Conservation (phyloP, 495 filamentous ascomycete species). For the Friedmanniomyces simplex region DNA sequence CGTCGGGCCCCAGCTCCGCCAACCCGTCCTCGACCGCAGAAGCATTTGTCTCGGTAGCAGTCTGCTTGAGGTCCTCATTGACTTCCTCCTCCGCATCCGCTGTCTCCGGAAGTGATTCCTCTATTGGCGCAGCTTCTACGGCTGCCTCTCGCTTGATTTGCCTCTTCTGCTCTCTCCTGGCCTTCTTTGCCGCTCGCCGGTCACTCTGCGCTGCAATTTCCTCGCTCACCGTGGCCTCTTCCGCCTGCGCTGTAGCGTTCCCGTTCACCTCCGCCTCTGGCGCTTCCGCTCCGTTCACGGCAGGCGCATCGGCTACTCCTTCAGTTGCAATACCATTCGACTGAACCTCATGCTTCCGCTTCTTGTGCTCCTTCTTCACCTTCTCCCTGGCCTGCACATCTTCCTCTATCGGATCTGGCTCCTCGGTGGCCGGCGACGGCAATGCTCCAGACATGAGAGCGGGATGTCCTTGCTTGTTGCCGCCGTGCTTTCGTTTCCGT, state of each 20-base stretch:
- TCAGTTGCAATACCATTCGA: slow-evolving; percentile 18
- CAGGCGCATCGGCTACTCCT: slow-evolving; percentile 19
- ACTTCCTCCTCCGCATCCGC: slow-evolving; percentile 24
- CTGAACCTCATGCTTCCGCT: slow-evolving; percentile 10
- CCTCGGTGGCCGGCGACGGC: slow-evolving; percentile 8
- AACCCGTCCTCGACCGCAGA: slow-evolving; percentile 6
- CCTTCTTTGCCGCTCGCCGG: slow-evolving; percentile 13
- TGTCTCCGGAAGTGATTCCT: slow-evolving; percentile 14
- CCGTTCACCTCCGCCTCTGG: too few species aligned
- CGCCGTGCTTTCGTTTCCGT: slow-evolving; percentile 17
- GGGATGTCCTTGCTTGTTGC: background rate
- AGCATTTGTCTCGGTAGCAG: slow-evolving; percentile 15
- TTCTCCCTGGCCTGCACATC: slow-evolving; percentile 2
- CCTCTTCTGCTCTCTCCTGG: slow-evolving; percentile 71
- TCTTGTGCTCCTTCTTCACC: slow-evolving; percentile 6
- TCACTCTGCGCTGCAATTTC: background rate
- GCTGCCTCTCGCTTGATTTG: slow-evolving; percentile 37
- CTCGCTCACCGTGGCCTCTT: background rate
- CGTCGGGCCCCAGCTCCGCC: background rate
- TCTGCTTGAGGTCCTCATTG: slow-evolving; percentile 26
- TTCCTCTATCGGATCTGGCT: background rate
- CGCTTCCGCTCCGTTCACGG: slow-evolving; percentile 23
- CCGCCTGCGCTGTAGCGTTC: too few species aligned
- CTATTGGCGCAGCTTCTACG: background rate
- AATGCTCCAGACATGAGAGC: slow-evolving; percentile 15